Conservation (phyloP, 768 basidiomycete genomes). For the Mycena filopes region DNA sequence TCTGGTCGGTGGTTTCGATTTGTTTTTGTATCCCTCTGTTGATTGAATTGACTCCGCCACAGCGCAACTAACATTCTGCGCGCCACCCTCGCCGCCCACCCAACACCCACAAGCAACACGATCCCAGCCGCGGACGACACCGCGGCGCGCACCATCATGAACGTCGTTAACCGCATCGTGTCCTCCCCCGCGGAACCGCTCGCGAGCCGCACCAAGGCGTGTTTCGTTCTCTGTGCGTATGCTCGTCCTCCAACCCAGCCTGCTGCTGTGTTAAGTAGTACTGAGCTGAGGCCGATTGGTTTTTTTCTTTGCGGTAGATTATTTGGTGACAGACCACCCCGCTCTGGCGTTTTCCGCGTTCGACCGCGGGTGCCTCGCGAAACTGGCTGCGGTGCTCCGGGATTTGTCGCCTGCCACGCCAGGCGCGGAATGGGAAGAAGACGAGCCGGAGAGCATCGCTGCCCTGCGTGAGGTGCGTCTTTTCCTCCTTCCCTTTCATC, state of each 20-base stretch:
- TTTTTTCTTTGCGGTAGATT: slow-evolving; percentile 56
- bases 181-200: slow-evolving; percentile 52
- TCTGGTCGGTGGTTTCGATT: too few relatives aligned
- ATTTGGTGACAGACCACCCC: slow-evolving; percentile 78
- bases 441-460: slow-evolving; percentile 69
- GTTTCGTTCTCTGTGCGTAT: slow-evolving; percentile 78
- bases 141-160: slow-evolving; percentile 70
- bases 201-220: slow-evolving; percentile 68
- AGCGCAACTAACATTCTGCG: slow-evolving; percentile 75
- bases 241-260: neutral
- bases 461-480: slow-evolving; percentile 70
- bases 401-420: slow-evolving; percentile 60
- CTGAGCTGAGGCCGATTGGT: too few relatives aligned
- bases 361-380: slow-evolving; percentile 72
- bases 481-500: neutral
- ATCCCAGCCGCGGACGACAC: slow-evolving; percentile 51
- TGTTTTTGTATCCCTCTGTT: neutral
- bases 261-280: too few relatives aligned
- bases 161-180: slow-evolving; percentile 73
- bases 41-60: too few relatives aligned
- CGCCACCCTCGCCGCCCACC: slow-evolving; percentile 48
- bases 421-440: slow-evolving; percentile 67
- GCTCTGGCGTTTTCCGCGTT: slow-evolving; percentile 73
- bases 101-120: slow-evolving; percentile 7
- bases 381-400: slow-evolving; percentile 47